phyloP scores from a whole-genome alignment of 169 alveolate genomes.

The Babesia divergens region DNA sequence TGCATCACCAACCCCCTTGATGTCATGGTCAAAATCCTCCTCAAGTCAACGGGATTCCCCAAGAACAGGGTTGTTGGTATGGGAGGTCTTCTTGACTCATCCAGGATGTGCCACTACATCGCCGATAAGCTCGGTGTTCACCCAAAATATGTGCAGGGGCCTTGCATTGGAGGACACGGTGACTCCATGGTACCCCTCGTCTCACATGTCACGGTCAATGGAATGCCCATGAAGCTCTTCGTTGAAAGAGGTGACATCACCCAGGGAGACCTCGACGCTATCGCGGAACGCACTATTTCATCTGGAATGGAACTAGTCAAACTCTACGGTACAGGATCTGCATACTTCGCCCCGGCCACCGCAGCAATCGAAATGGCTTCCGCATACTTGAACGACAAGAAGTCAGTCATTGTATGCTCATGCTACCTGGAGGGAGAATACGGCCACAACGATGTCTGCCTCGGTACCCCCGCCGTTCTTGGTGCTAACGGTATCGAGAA shows the following conservation, averaged over 20 bases:
- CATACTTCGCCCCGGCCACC: constrained; percentile 72
- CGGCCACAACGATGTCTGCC: constrained; percentile 75
- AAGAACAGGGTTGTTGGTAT: constrained; percentile 80
- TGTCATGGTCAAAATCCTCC: constrained; percentile 76
- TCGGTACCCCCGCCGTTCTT: constrained; percentile 82
- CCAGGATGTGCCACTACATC: constrained; percentile 75
- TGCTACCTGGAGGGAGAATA: constrained; percentile 82
- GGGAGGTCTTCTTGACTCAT: constrained; percentile 83
- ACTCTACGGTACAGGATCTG: constrained; percentile 53
- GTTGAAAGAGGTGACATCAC: constrained; percentile 36
- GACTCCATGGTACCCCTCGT: constrained; percentile 83
- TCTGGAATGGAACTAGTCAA: constrained; percentile 54
- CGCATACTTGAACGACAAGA: constrained; percentile 71
- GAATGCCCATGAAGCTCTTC: constrained; percentile 71
- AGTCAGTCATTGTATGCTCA: constrained; percentile 79
- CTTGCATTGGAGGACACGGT: constrained; percentile 86
- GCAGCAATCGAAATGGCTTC: constrained; percentile 72
- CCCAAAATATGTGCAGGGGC: constrained; percentile 77
- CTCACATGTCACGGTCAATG: constrained; percentile 72
- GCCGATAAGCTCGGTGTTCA: constrained; percentile 73
- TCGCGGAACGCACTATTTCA: constrained; percentile 32
- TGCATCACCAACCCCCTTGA: constrained; percentile 86
- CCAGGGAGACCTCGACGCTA: constrained; percentile 38
- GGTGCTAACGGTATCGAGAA: constrained; percentile 83
- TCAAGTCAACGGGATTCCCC: constrained; percentile 79